Conservation (phyloP, 2,329 filamentous ascomycete species). For the Mycosphaerella arachidis region DNA sequence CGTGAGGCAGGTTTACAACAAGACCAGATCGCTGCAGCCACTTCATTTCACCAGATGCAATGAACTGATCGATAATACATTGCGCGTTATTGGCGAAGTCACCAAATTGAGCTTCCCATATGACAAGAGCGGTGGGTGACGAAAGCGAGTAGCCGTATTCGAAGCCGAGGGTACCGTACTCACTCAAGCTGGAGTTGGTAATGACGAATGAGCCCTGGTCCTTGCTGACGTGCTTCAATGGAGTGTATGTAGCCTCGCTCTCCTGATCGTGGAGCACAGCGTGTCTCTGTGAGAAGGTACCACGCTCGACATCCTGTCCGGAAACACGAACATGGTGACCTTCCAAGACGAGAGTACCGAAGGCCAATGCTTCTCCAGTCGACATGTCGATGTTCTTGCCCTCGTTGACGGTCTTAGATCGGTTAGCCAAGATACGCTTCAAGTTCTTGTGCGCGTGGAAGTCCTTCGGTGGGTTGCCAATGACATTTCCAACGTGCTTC, state of each 20-base stretch:
- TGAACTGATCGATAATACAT: conserved; percentile 98
- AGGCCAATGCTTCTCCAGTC: conserved; percentile 91
- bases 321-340: conserved; percentile 97
- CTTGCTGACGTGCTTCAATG: conserved; percentile 80
- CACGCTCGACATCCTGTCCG: conserved; percentile 97
- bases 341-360: conserved; percentile 84
- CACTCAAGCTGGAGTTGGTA: conserved; percentile 83
- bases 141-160: conserved; percentile 98
- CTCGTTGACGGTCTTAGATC: conserved; percentile 87
- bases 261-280: conserved; percentile 97
- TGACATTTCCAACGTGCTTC: conserved; percentile 75
- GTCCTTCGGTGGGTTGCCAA: conserved; percentile 73
- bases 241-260: conserved; percentile 86
- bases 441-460: conserved; percentile 92
- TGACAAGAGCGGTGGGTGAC: conserved; percentile 92
- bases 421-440: conserved; percentile 86
- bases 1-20: conserved; percentile 92
- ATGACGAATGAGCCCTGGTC: conserved; percentile 96
- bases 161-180: conserved; percentile 78
- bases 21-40: conserved; percentile 98
- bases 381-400: conserved; percentile 97
- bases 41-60: conserved; percentile 95
- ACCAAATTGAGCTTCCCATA: conserved; percentile 99
- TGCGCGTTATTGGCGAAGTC: conserved; percentile 99
- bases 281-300: conserved; percentile 97